Evolutionary conservation across 257 asterid genomes (phyloP), one percentile per base, ranked within the genome.

Genomic region (Plectranthus barbatus): DNA sequence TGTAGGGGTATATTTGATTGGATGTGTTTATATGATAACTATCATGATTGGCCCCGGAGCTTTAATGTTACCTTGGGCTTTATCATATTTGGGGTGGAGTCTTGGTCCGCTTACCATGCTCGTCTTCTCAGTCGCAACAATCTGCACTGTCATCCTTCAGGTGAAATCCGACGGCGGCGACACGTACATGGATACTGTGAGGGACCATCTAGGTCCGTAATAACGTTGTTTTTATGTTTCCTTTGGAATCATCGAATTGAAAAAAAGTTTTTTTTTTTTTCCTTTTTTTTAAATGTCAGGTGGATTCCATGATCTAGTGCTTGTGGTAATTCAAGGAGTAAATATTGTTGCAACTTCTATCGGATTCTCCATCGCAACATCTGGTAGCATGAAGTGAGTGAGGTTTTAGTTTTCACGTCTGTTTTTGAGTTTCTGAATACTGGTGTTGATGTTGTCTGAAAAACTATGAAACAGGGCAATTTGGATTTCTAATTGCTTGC

Each of bases 1-100:
- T n/a, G 4, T 33, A 77, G 81, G 81, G 14, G 73, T 10, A 46
- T 56, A 72, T 4, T 77, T 78, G 71, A 77, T 73, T 3, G 76
- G 68, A 7, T 72, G 79, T 68, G 78, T 78, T 7, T 78, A 77
- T 24, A 77, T 77, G 26, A 72, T 77, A 41, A 77, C 81, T 3
- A 71, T 78, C 6, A 73, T 72, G 59, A 68, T 77, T 8, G 81
- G 81, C 9, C 59, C 81, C 12, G 81, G 81, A 0, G 78, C 69
- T 31, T 33, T 77, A 51, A 72, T 76, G 6, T 56, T 77, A 59
- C 76, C 74, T 13, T 77, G 81, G 78, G 74, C 81, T 8, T 26
- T 21, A 1, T 78, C 81, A 2, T 78, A 77, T 4, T 50, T 77
- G 50, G 81, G 81, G 2, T 77, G 81, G 81, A 50, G 65, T 8